phyloP scores from a whole-genome alignment of 768 basidiomycete species.

The Agrocybe praecox region DNA sequence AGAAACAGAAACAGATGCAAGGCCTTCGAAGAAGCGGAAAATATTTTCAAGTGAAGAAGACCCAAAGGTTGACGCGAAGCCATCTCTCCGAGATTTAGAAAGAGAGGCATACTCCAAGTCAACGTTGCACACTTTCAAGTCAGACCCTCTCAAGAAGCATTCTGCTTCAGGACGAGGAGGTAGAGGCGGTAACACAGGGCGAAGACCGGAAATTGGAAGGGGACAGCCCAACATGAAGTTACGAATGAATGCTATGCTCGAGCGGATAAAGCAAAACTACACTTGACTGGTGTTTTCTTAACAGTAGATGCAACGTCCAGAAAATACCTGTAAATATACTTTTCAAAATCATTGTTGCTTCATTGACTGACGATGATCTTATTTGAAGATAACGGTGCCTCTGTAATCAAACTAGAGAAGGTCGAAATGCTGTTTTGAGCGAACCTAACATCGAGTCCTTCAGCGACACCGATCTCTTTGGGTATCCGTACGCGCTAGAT shows the following conservation, averaged over 20 bases:
- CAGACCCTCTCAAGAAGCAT: conserved; percentile 34
- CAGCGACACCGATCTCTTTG: no score
- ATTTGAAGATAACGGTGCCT: no score
- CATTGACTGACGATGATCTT: no score
- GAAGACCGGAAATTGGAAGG: conserved; percentile 35
- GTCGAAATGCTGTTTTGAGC: no score
- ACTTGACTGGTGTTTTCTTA: not conserved
- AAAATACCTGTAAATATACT: no score
- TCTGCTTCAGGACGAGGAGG: conserved; percentile 12
- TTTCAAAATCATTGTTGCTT: no score
- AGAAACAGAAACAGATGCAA: conserved; percentile 5
- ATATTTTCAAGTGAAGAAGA: conserved; percentile 17
- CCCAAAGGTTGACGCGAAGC: conserved; percentile 21
- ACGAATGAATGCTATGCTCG: conserved; percentile 85
- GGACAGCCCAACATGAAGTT: conserved; percentile 76
- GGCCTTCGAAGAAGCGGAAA: conserved; percentile 17
- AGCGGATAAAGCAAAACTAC: conserved; percentile 70
- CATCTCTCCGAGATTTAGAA: conserved; percentile 60
- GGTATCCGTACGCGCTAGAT: no score
- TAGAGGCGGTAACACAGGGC: conserved; percentile 12
- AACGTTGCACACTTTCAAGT: conserved; percentile 60
- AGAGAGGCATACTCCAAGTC: conserved; percentile 62
- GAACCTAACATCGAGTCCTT: no score
- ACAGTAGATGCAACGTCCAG: not conserved
- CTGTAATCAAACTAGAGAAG: no score